phyloP scores from a whole-genome alignment of 305 asterid species.

The Ilex paraguariensis region DNA sequence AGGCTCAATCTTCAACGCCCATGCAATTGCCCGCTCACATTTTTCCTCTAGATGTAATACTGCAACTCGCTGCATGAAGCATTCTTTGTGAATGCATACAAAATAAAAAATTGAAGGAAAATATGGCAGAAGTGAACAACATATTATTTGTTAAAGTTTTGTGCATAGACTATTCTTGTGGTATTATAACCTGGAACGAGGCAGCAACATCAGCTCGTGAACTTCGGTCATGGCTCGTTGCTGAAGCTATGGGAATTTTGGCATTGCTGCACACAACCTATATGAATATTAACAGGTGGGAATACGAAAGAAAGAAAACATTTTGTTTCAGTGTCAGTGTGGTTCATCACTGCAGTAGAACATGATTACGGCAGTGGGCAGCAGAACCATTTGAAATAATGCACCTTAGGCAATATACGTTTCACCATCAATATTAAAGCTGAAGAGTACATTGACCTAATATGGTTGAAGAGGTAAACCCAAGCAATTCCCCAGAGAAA shows the following conservation, averaged over 20 bases:
- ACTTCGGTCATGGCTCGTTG: constrained; percentile 60
- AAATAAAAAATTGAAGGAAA: constrained; percentile 3
- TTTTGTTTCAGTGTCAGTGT: no score
- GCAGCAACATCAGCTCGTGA: constrained; percentile 95
- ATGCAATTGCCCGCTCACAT: constrained; percentile 78
- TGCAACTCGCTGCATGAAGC: constrained; percentile 68
- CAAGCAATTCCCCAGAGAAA: not conserved
- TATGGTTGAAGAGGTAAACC: not conserved
- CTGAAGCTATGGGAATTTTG: constrained; percentile 58
- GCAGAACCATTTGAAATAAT: no score
- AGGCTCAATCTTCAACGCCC: constrained; percentile 88
- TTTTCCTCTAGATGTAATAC: constrained; percentile 89
- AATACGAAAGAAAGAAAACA: not conserved
- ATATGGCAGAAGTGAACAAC: not conserved
- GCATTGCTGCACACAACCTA: constrained; percentile 51
- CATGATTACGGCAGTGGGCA: no score
- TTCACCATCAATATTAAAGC: not conserved
- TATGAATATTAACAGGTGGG: constrained; percentile 6
- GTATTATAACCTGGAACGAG: constrained; percentile 72
- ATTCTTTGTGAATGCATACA: constrained; percentile 6
- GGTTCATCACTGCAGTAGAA: no score
- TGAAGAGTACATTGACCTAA: not conserved
- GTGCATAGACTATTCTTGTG: no score
- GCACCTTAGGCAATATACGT: no score
- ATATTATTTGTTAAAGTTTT: no score